Percentiles rank a stretch among this genome's conserved stretches.
phyloP scores from a whole-genome alignment of 2,329 filamentous ascomycete genomes.

The Microsporum audouinii region DNA sequence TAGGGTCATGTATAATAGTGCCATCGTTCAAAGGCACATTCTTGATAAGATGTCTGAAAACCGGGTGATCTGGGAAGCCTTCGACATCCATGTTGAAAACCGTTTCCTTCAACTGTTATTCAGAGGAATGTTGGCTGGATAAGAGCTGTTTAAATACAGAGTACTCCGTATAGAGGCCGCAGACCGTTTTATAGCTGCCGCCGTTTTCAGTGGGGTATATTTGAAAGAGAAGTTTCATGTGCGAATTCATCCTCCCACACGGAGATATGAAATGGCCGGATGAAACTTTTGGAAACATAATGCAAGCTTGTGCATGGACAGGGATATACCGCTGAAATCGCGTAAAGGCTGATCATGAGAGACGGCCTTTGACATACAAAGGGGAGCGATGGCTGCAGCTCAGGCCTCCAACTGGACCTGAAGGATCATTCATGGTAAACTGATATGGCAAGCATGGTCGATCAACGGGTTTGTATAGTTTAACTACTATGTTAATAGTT shows the following conservation, averaged over 20 bases:
- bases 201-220: too few relatives aligned
- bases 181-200: too few relatives aligned
- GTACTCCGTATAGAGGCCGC: not conserved
- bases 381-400: not conserved
- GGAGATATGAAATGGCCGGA: too few relatives aligned
- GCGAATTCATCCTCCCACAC: too few relatives aligned
- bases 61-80: not conserved
- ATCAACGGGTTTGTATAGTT: too few relatives aligned
- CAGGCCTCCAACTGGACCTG: not conserved
- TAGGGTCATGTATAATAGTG: not conserved
- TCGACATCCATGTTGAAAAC: not conserved
- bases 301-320: not conserved
- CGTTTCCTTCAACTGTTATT: not conserved
- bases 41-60: not conserved
- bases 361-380: not conserved
- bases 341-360: not conserved
- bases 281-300: not conserved
- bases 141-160: not conserved
- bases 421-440: not conserved
- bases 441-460: not conserved
- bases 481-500: too few relatives aligned
- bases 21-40: not conserved
- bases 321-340: not conserved
- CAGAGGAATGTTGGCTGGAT: not conserved
- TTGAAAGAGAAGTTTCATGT: too few relatives aligned